A percentile compares a stretch with the other conserved stretches of the same genome.
Conservation (phyloP, 2,329 filamentous ascomycete species). For the Talaromyces islandicus region DNA sequence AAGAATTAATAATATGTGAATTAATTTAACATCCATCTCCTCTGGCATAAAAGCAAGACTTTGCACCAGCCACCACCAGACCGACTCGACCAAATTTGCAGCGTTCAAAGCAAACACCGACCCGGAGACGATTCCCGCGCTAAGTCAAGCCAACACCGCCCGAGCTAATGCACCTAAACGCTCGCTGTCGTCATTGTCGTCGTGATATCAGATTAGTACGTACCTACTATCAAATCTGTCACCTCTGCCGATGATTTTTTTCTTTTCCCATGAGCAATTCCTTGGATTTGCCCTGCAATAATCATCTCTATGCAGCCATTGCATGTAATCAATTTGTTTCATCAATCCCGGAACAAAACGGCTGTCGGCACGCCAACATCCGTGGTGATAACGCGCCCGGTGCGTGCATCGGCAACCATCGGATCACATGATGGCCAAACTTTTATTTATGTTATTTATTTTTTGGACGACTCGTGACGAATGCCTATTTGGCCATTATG, state of each 20-base stretch:
- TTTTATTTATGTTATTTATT: background rate
- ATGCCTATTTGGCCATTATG: background rate
- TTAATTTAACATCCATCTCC: background rate
- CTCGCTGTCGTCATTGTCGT: background rate
- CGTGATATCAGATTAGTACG: background rate
- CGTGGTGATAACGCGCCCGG: background rate
- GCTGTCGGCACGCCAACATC: background rate
- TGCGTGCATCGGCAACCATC: background rate
- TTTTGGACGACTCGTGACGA: background rate
- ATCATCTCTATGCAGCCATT: background rate
- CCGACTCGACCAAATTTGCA: background rate
- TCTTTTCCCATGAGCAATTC: background rate
- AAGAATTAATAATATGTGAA: background rate
- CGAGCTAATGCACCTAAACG: background rate
- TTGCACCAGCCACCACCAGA: background rate
- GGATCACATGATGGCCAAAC: background rate
- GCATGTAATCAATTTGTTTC: background rate
- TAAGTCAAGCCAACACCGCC: background rate
- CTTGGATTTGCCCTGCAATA: background rate
- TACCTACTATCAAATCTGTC: too few species aligned
- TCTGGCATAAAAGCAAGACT: background rate
- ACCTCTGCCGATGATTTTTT: too few species aligned
- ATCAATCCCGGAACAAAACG: background rate
- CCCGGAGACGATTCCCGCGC: background rate
- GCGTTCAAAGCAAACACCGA: background rate